A percentile compares a stretch with the other conserved stretches of the same genome.
phyloP scores from a whole-genome alignment of 2,329 filamentous ascomycete genomes.

The Claviceps digitariae region DNA sequence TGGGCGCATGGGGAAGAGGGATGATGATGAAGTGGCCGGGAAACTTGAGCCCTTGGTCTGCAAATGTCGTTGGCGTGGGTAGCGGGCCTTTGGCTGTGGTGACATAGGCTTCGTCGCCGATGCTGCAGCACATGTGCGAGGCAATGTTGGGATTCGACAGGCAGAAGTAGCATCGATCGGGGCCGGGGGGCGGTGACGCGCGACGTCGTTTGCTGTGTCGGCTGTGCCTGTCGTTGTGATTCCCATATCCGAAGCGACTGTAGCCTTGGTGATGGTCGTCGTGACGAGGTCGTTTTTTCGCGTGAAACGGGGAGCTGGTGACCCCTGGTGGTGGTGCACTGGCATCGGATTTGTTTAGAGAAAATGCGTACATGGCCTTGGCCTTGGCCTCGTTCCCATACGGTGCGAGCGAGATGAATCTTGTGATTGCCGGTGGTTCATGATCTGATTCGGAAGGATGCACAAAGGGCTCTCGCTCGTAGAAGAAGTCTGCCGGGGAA shows the following conservation, averaged over 20 bases:
- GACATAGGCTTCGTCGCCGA: slow-evolving; percentile 76
- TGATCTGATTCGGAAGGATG: slow-evolving; percentile 38
- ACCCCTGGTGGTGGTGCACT: slow-evolving; percentile 51
- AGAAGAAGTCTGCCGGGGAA: slow-evolving; percentile 55
- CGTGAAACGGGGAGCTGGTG: slow-evolving; percentile 61
- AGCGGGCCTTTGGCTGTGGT: slow-evolving; percentile 89
- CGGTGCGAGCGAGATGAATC: slow-evolving; percentile 80
- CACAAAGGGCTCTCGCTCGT: slow-evolving; percentile 87
- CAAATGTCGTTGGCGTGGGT: slow-evolving; percentile 55
- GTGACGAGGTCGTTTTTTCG: slow-evolving; percentile 42
- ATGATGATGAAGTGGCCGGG: slow-evolving; percentile 86
- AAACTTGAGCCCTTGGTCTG: slow-evolving; percentile 50
- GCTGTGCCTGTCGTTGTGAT: slow-evolving; percentile 28
- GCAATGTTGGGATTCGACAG: slow-evolving; percentile 74
- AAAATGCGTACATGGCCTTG: slow-evolving; percentile 71
- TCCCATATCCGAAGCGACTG: slow-evolving; percentile 38
- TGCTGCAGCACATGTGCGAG: slow-evolving; percentile 78
- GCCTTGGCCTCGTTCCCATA: slow-evolving; percentile 65
- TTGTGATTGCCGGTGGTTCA: slow-evolving; percentile 51
- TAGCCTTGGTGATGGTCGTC: slow-evolving; percentile 32
- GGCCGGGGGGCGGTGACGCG: slow-evolving; percentile 47
- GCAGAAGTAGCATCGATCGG: slow-evolving; percentile 87
- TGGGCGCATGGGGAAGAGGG: slow-evolving; percentile 69
- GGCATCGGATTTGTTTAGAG: slow-evolving; percentile 51
- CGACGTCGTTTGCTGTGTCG: slow-evolving; percentile 32